Base-by-base conservation (phyloP, 2,329 filamentous ascomycete species). In the Phaeophleospora eucalypticola region DNA sequence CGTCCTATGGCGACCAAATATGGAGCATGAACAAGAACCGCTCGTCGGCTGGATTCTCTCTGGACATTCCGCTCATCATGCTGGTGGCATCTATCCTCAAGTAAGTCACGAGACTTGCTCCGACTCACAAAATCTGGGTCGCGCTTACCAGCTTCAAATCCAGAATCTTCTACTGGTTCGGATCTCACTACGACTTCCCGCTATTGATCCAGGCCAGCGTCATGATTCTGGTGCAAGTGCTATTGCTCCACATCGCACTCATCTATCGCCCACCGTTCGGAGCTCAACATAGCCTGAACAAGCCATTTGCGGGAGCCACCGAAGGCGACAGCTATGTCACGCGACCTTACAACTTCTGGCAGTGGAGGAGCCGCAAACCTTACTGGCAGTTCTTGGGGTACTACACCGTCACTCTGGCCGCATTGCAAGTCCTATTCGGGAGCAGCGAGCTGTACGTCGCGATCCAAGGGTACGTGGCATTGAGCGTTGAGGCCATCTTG, bases 381-480 rank as follows among this genome's bases (percentile, higher is more conserved):
- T 90, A 91, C 71, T 94, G 87, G 87, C 76, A 83, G 46, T 89
- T 89, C 61, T 64, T 93, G 20, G 69, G 81, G 35, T 87, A 85
- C 69, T 77, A 89, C 52, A 78, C 82, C 52, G 72, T 76, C 49
- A 69, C 68, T 15, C 74, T 91, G 39, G 68, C 81, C 19, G 72
- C 77, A 4, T 70, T 84, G 58, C 84, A 91, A 60, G 62, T 90
- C n/a, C 59, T 89, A 42, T 70, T 91, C 46, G 77, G 80, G 0
- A 73, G 79, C 4, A 72, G 73, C 4, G 64, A 71, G 18, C 64
- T 74, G 12, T 93, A 91, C 68, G 84, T 85, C 1, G 69, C 73
- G 4, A 54, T 84, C 9, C 80, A 89, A 47, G 88, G 88, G 48
- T 84, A 83, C 64, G 65, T 89, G n/a, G 87, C 87, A 3, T 79